These are phyloP conservation scores for Chaetoscypha palmicola DNA, from an alignment of 2,329 filamentous ascomycete species.

Conservation along the genomic window DNA sequence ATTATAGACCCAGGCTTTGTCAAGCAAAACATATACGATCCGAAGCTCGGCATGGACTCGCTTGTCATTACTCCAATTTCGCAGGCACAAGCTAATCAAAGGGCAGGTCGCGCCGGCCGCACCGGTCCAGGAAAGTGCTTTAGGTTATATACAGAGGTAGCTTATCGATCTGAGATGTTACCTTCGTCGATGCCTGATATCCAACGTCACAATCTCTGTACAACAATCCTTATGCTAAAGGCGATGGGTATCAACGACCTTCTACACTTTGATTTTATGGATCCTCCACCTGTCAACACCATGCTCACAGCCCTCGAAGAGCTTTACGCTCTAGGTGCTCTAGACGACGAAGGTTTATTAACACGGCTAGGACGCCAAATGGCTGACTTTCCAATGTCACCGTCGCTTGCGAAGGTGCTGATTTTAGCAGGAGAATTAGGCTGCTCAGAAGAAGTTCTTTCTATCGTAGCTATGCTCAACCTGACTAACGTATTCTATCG, in stretches of 20 bases:
- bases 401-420: constrained; percentile 79
- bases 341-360: constrained; percentile 90
- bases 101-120: constrained; percentile 84
- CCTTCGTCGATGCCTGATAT: constrained; percentile 95
- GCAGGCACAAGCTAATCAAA: constrained; percentile 90
- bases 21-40: constrained; percentile 94
- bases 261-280: constrained; percentile 98
- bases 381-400: constrained; percentile 98
- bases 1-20: constrained; percentile 96
- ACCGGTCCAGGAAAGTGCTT: constrained; percentile 96
- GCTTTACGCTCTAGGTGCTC: constrained; percentile 80
- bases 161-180: constrained; percentile 93
- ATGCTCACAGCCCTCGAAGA: constrained; percentile 96
- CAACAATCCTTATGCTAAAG: constrained; percentile 95
- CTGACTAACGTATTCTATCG: constrained; percentile 85
- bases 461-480: constrained; percentile 89
- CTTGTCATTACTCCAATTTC: constrained; percentile 93
- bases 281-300: constrained; percentile 92
- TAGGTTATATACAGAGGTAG: constrained; percentile 87
- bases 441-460: constrained; percentile 90
- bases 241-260: constrained; percentile 99
- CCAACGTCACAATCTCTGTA: constrained; percentile 84
- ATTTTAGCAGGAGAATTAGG: constrained; percentile 80
- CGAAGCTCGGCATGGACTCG: constrained; percentile 95
- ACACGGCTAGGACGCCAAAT: constrained; percentile 91